Evolutionary conservation across 306 rosid genomes (phyloP), one percentile per base, ranked within the genome.

Genomic region (Delonix regia): DNA sequence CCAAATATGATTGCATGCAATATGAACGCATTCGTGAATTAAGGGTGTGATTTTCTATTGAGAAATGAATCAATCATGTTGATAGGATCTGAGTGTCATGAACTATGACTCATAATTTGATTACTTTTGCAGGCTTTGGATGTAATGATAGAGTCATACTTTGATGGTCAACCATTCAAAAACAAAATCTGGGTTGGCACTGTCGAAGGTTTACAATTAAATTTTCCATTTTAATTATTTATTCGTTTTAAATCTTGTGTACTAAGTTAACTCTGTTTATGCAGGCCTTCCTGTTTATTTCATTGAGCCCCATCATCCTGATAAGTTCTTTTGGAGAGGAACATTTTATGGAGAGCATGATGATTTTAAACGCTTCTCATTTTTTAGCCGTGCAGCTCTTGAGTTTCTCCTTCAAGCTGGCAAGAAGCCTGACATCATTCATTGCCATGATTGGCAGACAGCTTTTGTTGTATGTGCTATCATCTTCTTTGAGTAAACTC

Each of bases 371-470:
- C 91, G 99, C 63, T 95, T 95, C 85, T 89, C 99, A 36, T 95
- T 49, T 83, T 95, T 95, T 84, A 93, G 98, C 76, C 97, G 98
- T 81, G 98, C 91, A 34, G 97, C 96, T 61, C 99, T 95, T 41
- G 97, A 95, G 79, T 95, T 95, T 79, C 90, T 95, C 86, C 88
- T 91, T 83, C 94, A 62, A 78, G 91, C 98, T 83, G 98, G 98
- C 81, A 95, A 95, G 90, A 88, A 90, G 74, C 99, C 99, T 47
- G 98, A 95, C 85, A 93, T 95, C 84, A 93, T 95, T 63, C 99
- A 93, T 84, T 95, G 99, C 80, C 99, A 95, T 84, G 99, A 95
- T 86, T 95, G 99, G 99, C 99, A 95, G 88, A 95, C 98, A 56
- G 93, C 99, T 84, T 95, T 95, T 74, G 83, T 95, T 78, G 99